These are phyloP conservation scores for Circinella umbellata DNA, from an alignment of 371 early-diverging fungal genomes.

Conservation along the genomic window DNA sequence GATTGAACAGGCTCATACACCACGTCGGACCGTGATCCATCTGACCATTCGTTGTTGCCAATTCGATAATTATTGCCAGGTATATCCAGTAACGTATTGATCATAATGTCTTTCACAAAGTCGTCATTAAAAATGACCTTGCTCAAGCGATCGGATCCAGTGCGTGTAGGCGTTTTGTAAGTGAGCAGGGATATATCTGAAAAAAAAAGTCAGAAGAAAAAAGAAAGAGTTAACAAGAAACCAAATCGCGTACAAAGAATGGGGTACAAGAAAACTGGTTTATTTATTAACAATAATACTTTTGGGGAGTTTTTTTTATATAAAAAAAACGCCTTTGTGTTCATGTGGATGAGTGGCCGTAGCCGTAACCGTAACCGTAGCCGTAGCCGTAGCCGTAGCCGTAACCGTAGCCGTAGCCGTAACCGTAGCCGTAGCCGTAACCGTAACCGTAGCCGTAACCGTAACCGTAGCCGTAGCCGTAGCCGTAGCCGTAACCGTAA, in stretches of 20 bases:
- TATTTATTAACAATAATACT: too few relatives aligned
- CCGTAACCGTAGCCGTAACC: too few relatives aligned
- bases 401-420: too few relatives aligned
- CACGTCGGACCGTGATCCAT: not conserved
- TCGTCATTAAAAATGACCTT: not conserved
- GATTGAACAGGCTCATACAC: not conserved
- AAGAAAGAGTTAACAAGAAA: not conserved
- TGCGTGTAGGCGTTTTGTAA: not conserved
- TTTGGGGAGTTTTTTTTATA: too few relatives aligned
- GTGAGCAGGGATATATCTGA: not conserved
- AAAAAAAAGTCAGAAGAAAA: not conserved
- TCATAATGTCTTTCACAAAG: conserved; percentile 1
- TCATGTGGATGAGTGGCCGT: not conserved
- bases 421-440: too few relatives aligned
- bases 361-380: not conserved
- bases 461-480: too few relatives aligned
- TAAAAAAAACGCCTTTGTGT: not conserved
- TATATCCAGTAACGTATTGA: not conserved
- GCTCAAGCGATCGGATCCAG: conserved; percentile 1
- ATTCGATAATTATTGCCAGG: not conserved
- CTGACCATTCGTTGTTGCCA: conserved; percentile 3
- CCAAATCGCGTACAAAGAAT: too few relatives aligned
- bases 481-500: too few relatives aligned
- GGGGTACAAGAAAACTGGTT: too few relatives aligned
- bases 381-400: too few relatives aligned